Percentiles rank a stretch among this genome's conserved stretches.
These are phyloP conservation scores for Carpediemonas membranifera DNA, from an alignment of 78 protist genomes.

Conservation along the genomic window DNA sequence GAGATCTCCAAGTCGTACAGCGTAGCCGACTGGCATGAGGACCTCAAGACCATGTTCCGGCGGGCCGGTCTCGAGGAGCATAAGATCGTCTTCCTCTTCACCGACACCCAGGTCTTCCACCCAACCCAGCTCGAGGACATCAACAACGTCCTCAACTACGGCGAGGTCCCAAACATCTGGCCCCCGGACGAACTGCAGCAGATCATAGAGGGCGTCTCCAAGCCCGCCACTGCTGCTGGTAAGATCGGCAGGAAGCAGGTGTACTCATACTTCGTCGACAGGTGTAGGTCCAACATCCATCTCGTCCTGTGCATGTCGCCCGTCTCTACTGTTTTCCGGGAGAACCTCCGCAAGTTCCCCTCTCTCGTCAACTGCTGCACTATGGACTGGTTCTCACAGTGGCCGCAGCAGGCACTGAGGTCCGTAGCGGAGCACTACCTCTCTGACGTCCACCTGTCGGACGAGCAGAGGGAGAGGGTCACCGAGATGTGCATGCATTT, in stretches of 20 bases:
- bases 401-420: constrained; percentile 67
- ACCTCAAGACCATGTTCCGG: neutral
- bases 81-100: constrained; percentile 11
- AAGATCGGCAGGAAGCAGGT: neutral
- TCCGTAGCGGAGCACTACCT: constrained; percentile 32
- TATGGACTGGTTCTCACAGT: constrained; percentile 60
- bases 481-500: constrained; percentile 10
- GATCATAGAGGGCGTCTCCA: neutral
- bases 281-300: neutral
- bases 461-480: neutral
- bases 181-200: neutral
- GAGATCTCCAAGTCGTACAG: constrained; percentile 2
- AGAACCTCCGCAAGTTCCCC: constrained; percentile 62
- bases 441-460: neutral
- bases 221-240: neutral
- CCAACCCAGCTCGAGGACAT: constrained; percentile 15
- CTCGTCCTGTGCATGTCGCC: neutral
- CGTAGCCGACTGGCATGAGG: constrained; percentile 28
- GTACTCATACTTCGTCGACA: neutral
- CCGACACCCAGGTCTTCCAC: constrained; percentile 5
- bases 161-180: constrained; percentile 13
- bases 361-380: constrained; percentile 72
- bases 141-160: constrained; percentile 21
- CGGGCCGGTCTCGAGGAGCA: neutral
- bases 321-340: constrained; percentile 47